Percentiles rank a stretch among this genome's conserved stretches.
phyloP scores from a whole-genome alignment of 1,284 basidiomycete genomes.

The Ceratobasidium papillatum region DNA sequence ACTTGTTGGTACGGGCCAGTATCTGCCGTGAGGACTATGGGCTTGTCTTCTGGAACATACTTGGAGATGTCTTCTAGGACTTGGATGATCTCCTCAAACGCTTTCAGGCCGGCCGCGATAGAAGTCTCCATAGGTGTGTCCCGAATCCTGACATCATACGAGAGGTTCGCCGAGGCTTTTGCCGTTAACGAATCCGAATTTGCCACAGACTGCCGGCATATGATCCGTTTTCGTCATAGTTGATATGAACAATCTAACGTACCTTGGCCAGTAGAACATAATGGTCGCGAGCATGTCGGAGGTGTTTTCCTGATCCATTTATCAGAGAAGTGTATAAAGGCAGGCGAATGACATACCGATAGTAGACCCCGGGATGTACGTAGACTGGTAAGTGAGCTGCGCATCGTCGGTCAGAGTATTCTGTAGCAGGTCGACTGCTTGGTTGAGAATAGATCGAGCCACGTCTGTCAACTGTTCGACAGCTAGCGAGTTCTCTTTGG shows the following conservation, averaged over 20 bases:
- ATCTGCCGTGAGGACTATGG: conserved; percentile 74
- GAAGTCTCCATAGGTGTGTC: conserved; percentile 84
- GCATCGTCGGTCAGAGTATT: conserved; percentile 69
- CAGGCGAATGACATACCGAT: conserved; percentile 63
- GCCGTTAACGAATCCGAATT: background rate
- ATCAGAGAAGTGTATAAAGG: background rate
- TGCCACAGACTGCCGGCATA: background rate
- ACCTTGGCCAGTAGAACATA: conserved; percentile 71
- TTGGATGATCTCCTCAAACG: conserved; percentile 65
- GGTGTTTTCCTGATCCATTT: conserved; percentile 69
- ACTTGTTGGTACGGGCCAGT: conserved; percentile 74
- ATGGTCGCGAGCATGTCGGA: conserved; percentile 83
- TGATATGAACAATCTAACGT: background rate
- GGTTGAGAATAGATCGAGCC: conserved; percentile 68
- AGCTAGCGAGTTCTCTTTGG: conserved; percentile 1
- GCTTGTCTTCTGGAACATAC: conserved; percentile 59
- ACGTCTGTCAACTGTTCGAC: conserved; percentile 62
- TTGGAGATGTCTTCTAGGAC: conserved; percentile 64
- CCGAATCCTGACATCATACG: conserved; percentile 76
- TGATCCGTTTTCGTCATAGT: background rate
- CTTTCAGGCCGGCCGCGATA: conserved; percentile 64
- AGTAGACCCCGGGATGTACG: conserved; percentile 79
- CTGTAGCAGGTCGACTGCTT: conserved; percentile 72
- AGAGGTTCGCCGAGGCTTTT: conserved; percentile 53
- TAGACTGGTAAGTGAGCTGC: conserved; percentile 71